A percentile compares a stretch with the other conserved stretches of the same genome.
Evolutionary conservation across 1,284 basidiomycete species (phyloP).

Genomic region (Trametes sp.): DNA sequence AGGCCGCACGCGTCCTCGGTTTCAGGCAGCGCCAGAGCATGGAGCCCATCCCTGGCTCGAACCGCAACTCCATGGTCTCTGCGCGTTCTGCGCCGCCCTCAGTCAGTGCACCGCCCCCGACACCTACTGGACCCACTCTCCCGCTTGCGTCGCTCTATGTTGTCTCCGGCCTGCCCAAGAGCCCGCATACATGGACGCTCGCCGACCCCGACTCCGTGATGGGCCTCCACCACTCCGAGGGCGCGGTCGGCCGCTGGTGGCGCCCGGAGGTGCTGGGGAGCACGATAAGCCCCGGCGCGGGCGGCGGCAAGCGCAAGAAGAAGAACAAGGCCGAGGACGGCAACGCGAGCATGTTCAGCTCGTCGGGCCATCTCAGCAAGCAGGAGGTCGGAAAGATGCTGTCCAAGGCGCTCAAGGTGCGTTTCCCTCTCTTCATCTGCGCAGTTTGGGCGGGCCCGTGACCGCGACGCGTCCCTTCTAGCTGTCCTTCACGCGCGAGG

Average conservation of each 20-base stretch:
- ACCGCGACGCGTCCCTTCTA: constrained; percentile 36
- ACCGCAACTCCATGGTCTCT: constrained; percentile 77
- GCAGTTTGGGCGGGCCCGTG: constrained; percentile 15
- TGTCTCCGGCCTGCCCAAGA: constrained; percentile 84
- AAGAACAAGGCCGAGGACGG: constrained; percentile 65
- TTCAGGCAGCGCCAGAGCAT: constrained; percentile 76
- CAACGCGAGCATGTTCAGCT: constrained; percentile 54
- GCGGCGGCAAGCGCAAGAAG: constrained; percentile 67
- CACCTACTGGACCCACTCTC: constrained; percentile 64
- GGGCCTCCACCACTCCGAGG: constrained; percentile 86
- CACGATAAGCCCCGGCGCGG: constrained; percentile 86
- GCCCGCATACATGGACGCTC: constrained; percentile 92
- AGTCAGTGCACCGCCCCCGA: constrained; percentile 45
- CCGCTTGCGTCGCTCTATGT: constrained; percentile 86
- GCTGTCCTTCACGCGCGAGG: constrained; percentile 90
- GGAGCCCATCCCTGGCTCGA: constrained; percentile 81
- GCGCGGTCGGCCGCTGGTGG: constrained; percentile 93
- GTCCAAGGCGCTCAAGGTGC: constrained; percentile 88
- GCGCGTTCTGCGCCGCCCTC: constrained; percentile 74
- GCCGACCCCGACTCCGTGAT: constrained; percentile 88
- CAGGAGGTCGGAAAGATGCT: constrained; percentile 89
- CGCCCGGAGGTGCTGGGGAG: constrained; percentile 92
- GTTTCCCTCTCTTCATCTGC: constrained; percentile 26
- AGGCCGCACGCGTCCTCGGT: constrained; percentile 78
- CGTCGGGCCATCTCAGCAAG: constrained; percentile 78